Evolutionary conservation across 208 protist species (phyloP), one percentile per base, ranked within the genome.

Genomic region (Crithidia acanthocephali): DNA sequence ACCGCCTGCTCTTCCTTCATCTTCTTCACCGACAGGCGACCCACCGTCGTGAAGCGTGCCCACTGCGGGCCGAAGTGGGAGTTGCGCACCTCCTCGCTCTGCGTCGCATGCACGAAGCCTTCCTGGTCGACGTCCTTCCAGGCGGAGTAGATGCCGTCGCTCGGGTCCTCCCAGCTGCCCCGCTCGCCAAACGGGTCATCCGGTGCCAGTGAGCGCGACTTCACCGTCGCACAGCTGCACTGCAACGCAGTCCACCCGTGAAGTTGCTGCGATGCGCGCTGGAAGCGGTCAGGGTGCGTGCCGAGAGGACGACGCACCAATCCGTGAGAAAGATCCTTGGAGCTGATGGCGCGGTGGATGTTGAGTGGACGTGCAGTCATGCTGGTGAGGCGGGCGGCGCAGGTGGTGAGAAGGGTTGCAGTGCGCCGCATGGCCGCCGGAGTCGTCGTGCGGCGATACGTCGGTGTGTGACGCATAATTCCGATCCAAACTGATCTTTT

Each of bases 41-140:
- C 90, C 3, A 95, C 79, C 7, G 87, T 92, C 27, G 81, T 81
- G 45, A 93, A 90, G 27, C 79, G 73, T 4, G 90, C 79, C 90
- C 90, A 95, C 63, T 89, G 81, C 1, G 90, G 90, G 9, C 90
- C 90, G 68, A 95, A 93, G 68, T 95, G 90, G 0, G 85, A 80
- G 64, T 84, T 68, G 4, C 79, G 80, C 53, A 95, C 82, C 71
- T 90, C 84, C 20, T 76, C 81, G 53, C 86, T 92, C 22, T 85
- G 64, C 11, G 84, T 81, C 0, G 87, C 90, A n/a, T 76, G 78
- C 18, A 74, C 84, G 56, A 95, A 93, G 7, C 75, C 85, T 20
- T 90, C 82, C 48, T 83, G 66, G 52, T 91, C 76, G 1, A 91
- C 79, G 37, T 81, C 80, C 30, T 88, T 88, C 90, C 87, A 93